Conservation (phyloP, 208 protist genomes). For the Trypanosoma platydactyli region DNA sequence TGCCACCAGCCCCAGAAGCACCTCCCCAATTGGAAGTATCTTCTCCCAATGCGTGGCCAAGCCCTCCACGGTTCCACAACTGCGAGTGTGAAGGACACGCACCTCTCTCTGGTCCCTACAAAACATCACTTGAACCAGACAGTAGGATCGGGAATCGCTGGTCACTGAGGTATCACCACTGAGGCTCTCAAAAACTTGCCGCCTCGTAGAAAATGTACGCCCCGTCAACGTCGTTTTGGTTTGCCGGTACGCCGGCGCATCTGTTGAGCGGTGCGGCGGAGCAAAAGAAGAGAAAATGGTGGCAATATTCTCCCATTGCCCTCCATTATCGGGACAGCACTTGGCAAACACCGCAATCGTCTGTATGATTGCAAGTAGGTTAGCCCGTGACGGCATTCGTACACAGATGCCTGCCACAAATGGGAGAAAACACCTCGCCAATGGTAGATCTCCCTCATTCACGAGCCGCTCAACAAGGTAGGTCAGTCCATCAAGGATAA, state of each 20-base stretch:
- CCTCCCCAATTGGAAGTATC: slow-evolving; percentile 8
- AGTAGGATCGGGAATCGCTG: not conserved
- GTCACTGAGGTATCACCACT: not conserved
- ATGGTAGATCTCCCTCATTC: slow-evolving; percentile 45
- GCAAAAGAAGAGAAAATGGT: not conserved
- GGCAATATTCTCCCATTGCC: slow-evolving; percentile 11
- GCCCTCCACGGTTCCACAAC: not conserved
- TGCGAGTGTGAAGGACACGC: slow-evolving; percentile 9
- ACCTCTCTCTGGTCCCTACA: slow-evolving; percentile 1
- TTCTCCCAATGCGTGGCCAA: slow-evolving; percentile 18
- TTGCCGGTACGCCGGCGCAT: slow-evolving; percentile 5
- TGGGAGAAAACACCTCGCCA: slow-evolving; percentile 55
- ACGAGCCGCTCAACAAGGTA: slow-evolving; percentile 31
- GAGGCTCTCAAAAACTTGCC: slow-evolving; percentile 15
- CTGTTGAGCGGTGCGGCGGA: not conserved
- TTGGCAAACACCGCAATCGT: slow-evolving; percentile 35
- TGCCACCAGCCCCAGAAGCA: slow-evolving; percentile 9
- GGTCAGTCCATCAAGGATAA: slow-evolving; percentile 35
- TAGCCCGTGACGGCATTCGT: slow-evolving; percentile 33
- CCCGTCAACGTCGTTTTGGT: slow-evolving; percentile 15
- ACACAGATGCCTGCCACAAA: slow-evolving; percentile 37
- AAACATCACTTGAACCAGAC: slow-evolving; percentile 12
- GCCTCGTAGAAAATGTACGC: slow-evolving; percentile 22
- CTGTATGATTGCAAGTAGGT: slow-evolving; percentile 33
- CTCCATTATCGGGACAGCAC: slow-evolving; percentile 19